Evolutionary conservation across 768 basidiomycete species (phyloP), one percentile per base, ranked within the genome.

Genomic region (Flagelloscypha sp.): DNA sequence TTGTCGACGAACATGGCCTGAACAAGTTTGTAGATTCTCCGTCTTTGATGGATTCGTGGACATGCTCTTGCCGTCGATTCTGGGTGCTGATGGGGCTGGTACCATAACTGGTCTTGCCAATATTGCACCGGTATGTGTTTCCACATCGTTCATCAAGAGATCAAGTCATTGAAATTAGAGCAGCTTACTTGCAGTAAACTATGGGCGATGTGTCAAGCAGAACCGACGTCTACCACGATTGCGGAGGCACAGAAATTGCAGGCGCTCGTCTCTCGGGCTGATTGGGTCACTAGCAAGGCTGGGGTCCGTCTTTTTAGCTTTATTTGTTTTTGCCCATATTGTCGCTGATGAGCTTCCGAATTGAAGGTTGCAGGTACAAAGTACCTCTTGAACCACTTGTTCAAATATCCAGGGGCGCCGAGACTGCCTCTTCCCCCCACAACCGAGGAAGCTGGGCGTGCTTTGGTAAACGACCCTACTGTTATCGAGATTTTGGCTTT

Each of bases 351-450:
- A n/a, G n/a, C n/a, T n/a, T n/a, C n/a, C n/a, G n/a, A n/a, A n/a
- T n/a, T n/a, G n/a, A n/a, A n/a, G n/a, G n/a, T 94, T 42, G 60
- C 81, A 5, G 89, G 90, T 5, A 89, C 83, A n/a, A 94, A 94
- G 57, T 79, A 63, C 50, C 65, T 85, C 27, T 57, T 90, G 10
- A 65, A 86, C 54, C 81, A 71, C 50, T 53, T 84, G 13, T 70
- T 81, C 44, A 88, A 87, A 7, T 92, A 90, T 52, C 86, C 88
- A 10, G 88, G 87, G 0, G 49, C 59, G 17, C 79, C 87, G n/a
- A 69, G 90, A 36, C 74, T 70, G 49, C 92, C 92, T 9, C 69
- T 94, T 31, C 70, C 74, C 30, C 78, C 82, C 7, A 76, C 83
- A 11, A 66, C 69, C 6, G 47, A 64, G 30, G 67, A 54, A 29